Percentiles rank a stretch among this genome's conserved stretches.
Evolutionary conservation across 2,329 filamentous ascomycete species (phyloP).

Genomic region (Ophiostoma populinum): DNA sequence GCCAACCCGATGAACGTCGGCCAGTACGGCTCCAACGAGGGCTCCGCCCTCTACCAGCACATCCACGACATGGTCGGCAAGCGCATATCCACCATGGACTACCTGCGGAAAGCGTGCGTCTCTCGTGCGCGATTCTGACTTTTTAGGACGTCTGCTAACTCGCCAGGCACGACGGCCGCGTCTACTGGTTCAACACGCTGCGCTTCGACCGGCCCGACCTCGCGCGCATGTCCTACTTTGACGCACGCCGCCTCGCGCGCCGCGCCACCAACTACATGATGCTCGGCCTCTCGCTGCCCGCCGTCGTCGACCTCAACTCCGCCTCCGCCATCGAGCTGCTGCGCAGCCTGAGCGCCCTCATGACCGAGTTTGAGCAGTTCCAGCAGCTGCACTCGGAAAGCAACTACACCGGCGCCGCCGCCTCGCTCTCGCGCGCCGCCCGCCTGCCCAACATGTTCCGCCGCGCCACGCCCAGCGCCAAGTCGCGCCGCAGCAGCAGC

Average conservation of each 20-base stretch:
- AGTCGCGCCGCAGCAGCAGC: slow-evolving; percentile 38
- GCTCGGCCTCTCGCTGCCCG: slow-evolving; percentile 78
- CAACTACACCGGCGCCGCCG: slow-evolving; percentile 24
- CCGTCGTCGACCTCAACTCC: slow-evolving; percentile 74
- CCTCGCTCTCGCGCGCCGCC: slow-evolving; percentile 51
- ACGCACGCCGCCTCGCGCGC: slow-evolving; percentile 65
- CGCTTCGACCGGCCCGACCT: slow-evolving; percentile 77
- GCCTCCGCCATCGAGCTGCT: slow-evolving; percentile 71
- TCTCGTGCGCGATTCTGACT: background rate
- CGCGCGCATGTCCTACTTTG: slow-evolving; percentile 68
- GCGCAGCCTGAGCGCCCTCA: slow-evolving; percentile 64
- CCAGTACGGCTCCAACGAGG: slow-evolving; percentile 20
- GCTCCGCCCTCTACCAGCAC: slow-evolving; percentile 34
- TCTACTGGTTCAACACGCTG: slow-evolving; percentile 97
- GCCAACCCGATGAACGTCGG: slow-evolving; percentile 8
- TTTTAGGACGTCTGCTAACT: background rate
- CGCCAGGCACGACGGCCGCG: slow-evolving; percentile 69
- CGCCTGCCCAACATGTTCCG: slow-evolving; percentile 75
- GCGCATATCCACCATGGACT: slow-evolving; percentile 84
- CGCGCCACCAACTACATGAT: slow-evolving; percentile 89
- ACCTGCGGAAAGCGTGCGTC: slow-evolving; percentile 77
- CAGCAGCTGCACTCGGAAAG: slow-evolving; percentile 72
- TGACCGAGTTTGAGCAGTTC: slow-evolving; percentile 87
- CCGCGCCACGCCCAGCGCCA: slow-evolving; percentile 36
- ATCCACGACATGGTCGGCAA: slow-evolving; percentile 80